These are phyloP conservation scores for Talaromyces adpressus DNA, from an alignment of 495 filamentous ascomycete genomes.

Conservation along the genomic window DNA sequence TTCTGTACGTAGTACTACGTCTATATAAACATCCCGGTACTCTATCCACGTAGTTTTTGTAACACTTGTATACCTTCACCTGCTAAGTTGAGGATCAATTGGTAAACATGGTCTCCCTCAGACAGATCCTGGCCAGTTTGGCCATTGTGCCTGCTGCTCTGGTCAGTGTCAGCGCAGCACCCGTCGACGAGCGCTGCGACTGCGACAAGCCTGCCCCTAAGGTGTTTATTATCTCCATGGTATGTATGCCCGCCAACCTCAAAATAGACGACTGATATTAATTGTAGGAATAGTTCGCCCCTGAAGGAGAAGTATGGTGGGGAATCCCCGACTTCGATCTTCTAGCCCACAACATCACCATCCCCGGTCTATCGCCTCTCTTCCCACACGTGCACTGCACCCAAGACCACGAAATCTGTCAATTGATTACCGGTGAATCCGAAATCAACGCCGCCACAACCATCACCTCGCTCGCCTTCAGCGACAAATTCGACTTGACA, in stretches of 20 bases:
- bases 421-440: conserved; percentile 49
- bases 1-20: too few species aligned
- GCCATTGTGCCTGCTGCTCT: background rate
- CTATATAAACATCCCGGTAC: background rate
- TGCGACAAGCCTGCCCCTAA: conserved; percentile 48
- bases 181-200: conserved; percentile 6
- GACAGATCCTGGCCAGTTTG: background rate
- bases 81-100: background rate
- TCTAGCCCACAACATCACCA: conserved; percentile 55
- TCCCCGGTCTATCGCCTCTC: conserved; percentile 59
- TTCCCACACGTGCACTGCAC: conserved; percentile 61
- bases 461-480: conserved; percentile 51
- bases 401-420: conserved; percentile 49
- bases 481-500: conserved; percentile 56
- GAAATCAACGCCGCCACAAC: conserved; percentile 72
- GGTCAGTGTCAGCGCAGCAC: background rate
- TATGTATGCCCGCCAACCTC: conserved; percentile 16
- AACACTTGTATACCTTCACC: background rate
- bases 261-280: conserved; percentile 1
- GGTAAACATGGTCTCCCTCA: background rate
- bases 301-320: conserved; percentile 65
- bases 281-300: conserved; percentile 44
- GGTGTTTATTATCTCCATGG: conserved; percentile 67
- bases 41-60: background rate
- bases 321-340: conserved; percentile 53